These are phyloP conservation scores for Pleurotus cornucopiae DNA, from an alignment of 768 basidiomycete genomes.

Conservation along the genomic window DNA sequence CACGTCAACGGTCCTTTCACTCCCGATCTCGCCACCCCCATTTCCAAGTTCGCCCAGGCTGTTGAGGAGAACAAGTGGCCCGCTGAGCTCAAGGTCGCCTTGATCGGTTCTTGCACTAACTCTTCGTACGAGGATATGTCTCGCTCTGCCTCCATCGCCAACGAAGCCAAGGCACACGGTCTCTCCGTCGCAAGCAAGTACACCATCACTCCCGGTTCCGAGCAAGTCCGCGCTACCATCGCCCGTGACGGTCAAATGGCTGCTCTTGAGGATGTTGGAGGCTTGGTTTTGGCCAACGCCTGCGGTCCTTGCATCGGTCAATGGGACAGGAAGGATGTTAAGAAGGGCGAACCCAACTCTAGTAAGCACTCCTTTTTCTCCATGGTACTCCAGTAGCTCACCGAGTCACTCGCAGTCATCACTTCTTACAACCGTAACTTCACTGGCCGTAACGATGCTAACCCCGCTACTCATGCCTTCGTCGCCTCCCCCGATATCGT, in stretches of 20 bases:
- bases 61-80: conserved; percentile 98
- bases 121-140: conserved; percentile 99
- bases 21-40: conserved; percentile 97
- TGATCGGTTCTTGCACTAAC: conserved; percentile 99
- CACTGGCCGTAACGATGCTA: conserved; percentile 99
- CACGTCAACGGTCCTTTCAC: conserved; percentile 99
- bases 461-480: conserved; percentile 97
- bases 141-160: conserved; percentile 91
- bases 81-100: conserved; percentile 90
- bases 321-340: conserved; percentile 96
- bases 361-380: conserved; percentile 47
- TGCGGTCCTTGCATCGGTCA: conserved; percentile 99
- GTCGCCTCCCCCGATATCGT: conserved; percentile 93
- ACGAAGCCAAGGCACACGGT: conserved; percentile 84
- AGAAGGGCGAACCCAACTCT: conserved; percentile 96
- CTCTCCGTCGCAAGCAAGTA: conserved; percentile 88
- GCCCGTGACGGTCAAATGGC: conserved; percentile 92
- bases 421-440: conserved; percentile 99
- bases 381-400: not conserved
- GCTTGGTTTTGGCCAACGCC: conserved; percentile 93
- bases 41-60: conserved; percentile 90
- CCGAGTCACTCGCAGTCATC: conserved; percentile 57
- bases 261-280: conserved; percentile 84
- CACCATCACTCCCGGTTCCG: conserved; percentile 97
- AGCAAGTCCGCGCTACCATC: conserved; percentile 98